Evolutionary conservation across 208 protist genomes (phyloP).

Genomic region (Acanthamoeba castellanii): DNA sequence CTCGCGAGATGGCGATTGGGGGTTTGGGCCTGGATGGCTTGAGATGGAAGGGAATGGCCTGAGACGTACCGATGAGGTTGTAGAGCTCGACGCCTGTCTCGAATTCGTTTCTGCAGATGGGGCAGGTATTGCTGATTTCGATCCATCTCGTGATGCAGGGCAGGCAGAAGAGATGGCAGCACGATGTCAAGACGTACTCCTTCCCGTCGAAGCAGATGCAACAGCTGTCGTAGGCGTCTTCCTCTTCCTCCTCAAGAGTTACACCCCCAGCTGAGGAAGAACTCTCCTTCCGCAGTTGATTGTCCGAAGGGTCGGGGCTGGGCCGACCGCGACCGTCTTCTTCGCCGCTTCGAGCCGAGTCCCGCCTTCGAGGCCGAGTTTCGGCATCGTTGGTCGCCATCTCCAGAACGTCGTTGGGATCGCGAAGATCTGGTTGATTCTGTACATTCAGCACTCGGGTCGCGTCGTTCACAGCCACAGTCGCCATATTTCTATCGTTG

Average conservation of each 20-base stretch:
- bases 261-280: not conserved
- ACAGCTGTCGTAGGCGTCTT: conserved; percentile 32
- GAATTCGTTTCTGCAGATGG: conserved; percentile 64
- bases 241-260: conserved; percentile 18
- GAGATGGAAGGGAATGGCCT: not conserved
- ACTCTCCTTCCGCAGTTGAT: not conserved
- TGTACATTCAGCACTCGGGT: too few relatives aligned
- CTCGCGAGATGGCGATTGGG: not conserved
- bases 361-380: too few relatives aligned
- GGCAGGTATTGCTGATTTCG: conserved; percentile 59
- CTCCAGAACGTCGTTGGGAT: too few relatives aligned
- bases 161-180: conserved; percentile 67
- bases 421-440: too few relatives aligned
- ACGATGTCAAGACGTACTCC: conserved; percentile 53
- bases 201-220: conserved; percentile 66
- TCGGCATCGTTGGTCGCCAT: too few relatives aligned
- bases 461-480: too few relatives aligned
- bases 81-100: conserved; percentile 45
- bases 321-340: not conserved
- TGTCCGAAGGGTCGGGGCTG: not conserved
- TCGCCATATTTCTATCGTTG: too few relatives aligned
- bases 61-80: conserved; percentile 57
- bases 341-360: too few relatives aligned
- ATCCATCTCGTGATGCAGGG: conserved; percentile 65
- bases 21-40: too few relatives aligned